Evolutionary conservation across 2,329 filamentous ascomycete genomes (phyloP).

Genomic region (Diaporthe eres): DNA sequence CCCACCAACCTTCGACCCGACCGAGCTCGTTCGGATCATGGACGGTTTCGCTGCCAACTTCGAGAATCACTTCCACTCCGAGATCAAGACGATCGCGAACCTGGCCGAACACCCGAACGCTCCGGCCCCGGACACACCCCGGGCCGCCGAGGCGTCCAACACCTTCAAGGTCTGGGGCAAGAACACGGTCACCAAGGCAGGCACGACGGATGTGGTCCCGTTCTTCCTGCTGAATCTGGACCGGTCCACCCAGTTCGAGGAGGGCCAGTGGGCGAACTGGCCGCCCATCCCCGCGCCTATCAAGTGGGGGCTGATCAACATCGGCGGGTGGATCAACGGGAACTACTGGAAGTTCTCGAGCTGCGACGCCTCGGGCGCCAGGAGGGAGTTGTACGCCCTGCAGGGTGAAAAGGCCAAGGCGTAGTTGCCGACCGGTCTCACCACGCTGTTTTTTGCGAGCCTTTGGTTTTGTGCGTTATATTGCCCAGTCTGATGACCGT

Average conservation of each 20-base stretch:
- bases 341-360: conserved; percentile 77
- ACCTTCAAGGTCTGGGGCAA: conserved; percentile 75
- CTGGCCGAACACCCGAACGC: conserved; percentile 65
- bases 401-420: conserved; percentile 41
- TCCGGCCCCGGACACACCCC: conserved; percentile 60
- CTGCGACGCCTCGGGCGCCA: conserved; percentile 67
- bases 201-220: conserved; percentile 71
- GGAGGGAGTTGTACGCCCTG: conserved; percentile 67
- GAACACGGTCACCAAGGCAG: conserved; percentile 73
- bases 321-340: conserved; percentile 69
- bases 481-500: neutral
- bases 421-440: conserved; percentile 1
- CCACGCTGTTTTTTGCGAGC: neutral
- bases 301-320: conserved; percentile 71
- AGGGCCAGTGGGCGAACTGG: conserved; percentile 73
- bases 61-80: conserved; percentile 68
- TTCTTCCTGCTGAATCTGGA: conserved; percentile 77
- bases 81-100: conserved; percentile 65
- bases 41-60: conserved; percentile 64
- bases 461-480: conserved; percentile 25
- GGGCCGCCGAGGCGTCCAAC: conserved; percentile 60
- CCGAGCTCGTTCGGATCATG: conserved; percentile 65
- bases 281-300: conserved; percentile 74
- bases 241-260: conserved; percentile 64
- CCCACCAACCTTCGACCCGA: conserved; percentile 59